Conservation (phyloP, 179 eudicot species). For the Beta lomatogona region DNA sequence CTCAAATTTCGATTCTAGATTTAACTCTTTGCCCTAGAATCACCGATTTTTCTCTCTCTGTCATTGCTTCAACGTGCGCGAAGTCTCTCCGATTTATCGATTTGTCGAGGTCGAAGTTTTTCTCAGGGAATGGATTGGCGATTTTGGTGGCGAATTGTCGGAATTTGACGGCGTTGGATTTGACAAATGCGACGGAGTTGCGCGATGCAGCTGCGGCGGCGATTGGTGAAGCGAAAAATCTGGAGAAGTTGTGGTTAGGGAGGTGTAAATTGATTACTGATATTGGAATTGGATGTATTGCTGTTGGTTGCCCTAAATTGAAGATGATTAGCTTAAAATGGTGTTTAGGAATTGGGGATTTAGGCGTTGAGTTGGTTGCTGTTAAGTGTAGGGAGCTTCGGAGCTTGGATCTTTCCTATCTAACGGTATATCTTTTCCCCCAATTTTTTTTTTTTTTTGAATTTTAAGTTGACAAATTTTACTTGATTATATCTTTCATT, state of each 20-base stretch:
- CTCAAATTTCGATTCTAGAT: constrained; percentile 42
- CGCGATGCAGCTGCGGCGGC: constrained; percentile 60
- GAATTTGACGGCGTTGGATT: constrained; percentile 63
- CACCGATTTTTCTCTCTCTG: constrained; percentile 48
- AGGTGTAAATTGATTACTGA: constrained; percentile 84
- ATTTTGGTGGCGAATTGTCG: constrained; percentile 47
- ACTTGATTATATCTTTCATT: too few relatives aligned
- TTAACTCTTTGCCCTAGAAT: constrained; percentile 74
- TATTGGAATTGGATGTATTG: constrained; percentile 94
- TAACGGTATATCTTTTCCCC: constrained; percentile 55
- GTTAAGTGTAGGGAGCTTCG: constrained; percentile 72
- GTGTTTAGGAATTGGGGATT: constrained; percentile 91
- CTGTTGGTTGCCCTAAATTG: constrained; percentile 84
- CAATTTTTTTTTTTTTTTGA: not conserved
- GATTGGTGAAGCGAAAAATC: constrained; percentile 65
- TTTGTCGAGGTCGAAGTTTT: constrained; percentile 63
- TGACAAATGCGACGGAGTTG: constrained; percentile 70
- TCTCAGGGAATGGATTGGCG: constrained; percentile 58
- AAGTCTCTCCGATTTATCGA: constrained; percentile 47
- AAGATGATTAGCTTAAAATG: constrained; percentile 70
- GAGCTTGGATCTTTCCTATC: constrained; percentile 83
- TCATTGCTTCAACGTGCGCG: constrained; percentile 19
- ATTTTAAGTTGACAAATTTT: too few relatives aligned
- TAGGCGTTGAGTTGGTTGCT: constrained; percentile 85
- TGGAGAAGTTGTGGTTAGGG: constrained; percentile 70